These are phyloP conservation scores for Penicillium sp. DNA, from an alignment of 2,329 filamentous ascomycete species.

Conservation along the genomic window DNA sequence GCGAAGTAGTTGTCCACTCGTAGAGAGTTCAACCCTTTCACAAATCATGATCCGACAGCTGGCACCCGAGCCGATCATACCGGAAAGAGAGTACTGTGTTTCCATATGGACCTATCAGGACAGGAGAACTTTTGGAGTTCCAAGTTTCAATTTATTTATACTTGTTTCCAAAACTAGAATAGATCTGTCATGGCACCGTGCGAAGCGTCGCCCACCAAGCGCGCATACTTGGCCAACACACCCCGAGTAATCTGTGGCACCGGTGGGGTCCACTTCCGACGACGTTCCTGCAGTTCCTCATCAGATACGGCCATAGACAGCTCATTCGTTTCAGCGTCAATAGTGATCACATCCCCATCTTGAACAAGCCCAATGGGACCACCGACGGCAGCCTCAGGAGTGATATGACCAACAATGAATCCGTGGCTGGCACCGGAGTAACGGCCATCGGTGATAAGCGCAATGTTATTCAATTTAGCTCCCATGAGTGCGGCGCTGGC, in stretches of 20 bases:
- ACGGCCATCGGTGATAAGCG: constrained; percentile 86
- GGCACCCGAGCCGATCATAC: background rate
- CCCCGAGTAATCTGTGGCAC: constrained; percentile 74
- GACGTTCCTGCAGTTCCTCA: constrained; percentile 67
- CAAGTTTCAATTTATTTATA: background rate
- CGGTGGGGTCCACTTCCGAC: constrained; percentile 70
- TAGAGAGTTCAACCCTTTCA: background rate
- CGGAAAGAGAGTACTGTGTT: background rate
- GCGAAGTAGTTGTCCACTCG: background rate
- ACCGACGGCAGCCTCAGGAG: constrained; percentile 84
- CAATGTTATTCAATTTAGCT: constrained; percentile 81
- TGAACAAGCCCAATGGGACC: constrained; percentile 82
- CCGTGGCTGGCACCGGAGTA: constrained; percentile 88
- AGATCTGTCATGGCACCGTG: constrained; percentile 87
- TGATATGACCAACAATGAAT: constrained; percentile 91
- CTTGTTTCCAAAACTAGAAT: constrained; percentile 32
- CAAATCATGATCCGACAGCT: background rate
- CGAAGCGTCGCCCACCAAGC: constrained; percentile 85
- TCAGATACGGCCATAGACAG: constrained; percentile 71
- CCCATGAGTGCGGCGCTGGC: constrained; percentile 91
- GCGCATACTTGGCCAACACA: constrained; percentile 85
- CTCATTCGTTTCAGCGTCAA: constrained; percentile 76
- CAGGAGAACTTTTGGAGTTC: background rate
- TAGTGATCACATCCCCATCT: constrained; percentile 81
- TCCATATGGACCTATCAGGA: background rate